Conservation (phyloP, 2,329 filamentous ascomycete genomes). For the Colletotrichum noveboracense region DNA sequence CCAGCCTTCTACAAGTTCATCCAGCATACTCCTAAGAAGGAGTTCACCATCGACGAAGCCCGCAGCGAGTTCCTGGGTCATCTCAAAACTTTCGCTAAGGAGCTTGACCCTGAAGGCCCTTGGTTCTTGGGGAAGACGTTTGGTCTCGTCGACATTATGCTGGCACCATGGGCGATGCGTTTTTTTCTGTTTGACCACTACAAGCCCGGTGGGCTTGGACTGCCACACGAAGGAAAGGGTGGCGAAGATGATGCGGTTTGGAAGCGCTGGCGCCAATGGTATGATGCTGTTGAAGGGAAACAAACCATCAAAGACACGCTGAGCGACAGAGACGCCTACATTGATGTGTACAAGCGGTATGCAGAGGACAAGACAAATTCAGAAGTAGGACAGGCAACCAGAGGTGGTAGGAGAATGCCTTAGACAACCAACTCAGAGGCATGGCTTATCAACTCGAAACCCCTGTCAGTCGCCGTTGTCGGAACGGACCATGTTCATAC, state of each 20-base stretch:
- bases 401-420: constrained; percentile 67
- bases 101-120: constrained; percentile 63
- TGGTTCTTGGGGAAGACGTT: constrained; percentile 71
- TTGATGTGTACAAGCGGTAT: constrained; percentile 72
- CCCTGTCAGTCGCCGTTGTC: neutral
- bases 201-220: constrained; percentile 61
- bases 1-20: constrained; percentile 71
- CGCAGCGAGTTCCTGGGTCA: constrained; percentile 62
- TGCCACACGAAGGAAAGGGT: constrained; percentile 37
- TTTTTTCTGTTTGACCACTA: constrained; percentile 79
- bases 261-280: constrained; percentile 70
- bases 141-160: constrained; percentile 71
- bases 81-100: constrained; percentile 63
- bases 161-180: constrained; percentile 76
- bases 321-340: constrained; percentile 71
- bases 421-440: constrained; percentile 28
- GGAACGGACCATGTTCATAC: neutral
- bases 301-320: constrained; percentile 70
- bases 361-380: constrained; percentile 69
- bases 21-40: constrained; percentile 58
- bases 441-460: neutral
- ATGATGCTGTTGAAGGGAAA: constrained; percentile 60
- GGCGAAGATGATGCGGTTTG: constrained; percentile 61
- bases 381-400: constrained; percentile 65
- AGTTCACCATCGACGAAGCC: constrained; percentile 55